Evolutionary conservation across 1,139 yeast species (phyloP).

Genomic region (Kodamaea plutei): DNA sequence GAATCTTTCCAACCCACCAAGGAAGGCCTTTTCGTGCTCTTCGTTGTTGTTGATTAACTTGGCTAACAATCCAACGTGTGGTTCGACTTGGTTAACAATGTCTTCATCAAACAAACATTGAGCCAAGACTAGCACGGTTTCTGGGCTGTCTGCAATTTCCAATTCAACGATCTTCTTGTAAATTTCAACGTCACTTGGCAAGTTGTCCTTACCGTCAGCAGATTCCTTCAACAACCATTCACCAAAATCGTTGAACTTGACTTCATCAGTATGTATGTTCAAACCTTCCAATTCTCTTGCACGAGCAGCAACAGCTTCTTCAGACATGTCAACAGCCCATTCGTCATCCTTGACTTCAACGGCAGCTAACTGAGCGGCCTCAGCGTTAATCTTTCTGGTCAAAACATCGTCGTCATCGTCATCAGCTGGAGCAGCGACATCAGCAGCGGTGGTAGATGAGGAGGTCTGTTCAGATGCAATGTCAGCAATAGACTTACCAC

Average conservation of each 20-base stretch:
- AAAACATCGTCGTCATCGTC: slow-evolving; percentile 67
- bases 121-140: slow-evolving; percentile 86
- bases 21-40: slow-evolving; percentile 77
- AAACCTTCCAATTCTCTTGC: slow-evolving; percentile 79
- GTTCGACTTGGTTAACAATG: slow-evolving; percentile 66
- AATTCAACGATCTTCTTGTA: slow-evolving; percentile 84
- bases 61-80: slow-evolving; percentile 76
- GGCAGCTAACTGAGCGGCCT: slow-evolving; percentile 66
- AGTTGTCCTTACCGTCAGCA: slow-evolving; percentile 50
- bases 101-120: slow-evolving; percentile 83
- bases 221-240: slow-evolving; percentile 71
- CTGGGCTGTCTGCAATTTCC: slow-evolving; percentile 67
- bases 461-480: slow-evolving; percentile 58
- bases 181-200: slow-evolving; percentile 84
- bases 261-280: slow-evolving; percentile 39
- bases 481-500: slow-evolving; percentile 75
- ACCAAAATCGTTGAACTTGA: slow-evolving; percentile 72
- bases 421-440: slow-evolving; percentile 16
- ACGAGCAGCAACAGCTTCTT: slow-evolving; percentile 93
- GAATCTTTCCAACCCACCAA: slow-evolving; percentile 95
- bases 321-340: slow-evolving; percentile 98
- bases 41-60: slow-evolving; percentile 65
- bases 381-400: slow-evolving; percentile 78
- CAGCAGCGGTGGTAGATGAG: slow-evolving; percentile 28
- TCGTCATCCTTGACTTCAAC: slow-evolving; percentile 79